A percentile compares a stretch with the other conserved stretches of the same genome.
phyloP scores from a whole-genome alignment of 306 rosid species.

The Quercus alba region DNA sequence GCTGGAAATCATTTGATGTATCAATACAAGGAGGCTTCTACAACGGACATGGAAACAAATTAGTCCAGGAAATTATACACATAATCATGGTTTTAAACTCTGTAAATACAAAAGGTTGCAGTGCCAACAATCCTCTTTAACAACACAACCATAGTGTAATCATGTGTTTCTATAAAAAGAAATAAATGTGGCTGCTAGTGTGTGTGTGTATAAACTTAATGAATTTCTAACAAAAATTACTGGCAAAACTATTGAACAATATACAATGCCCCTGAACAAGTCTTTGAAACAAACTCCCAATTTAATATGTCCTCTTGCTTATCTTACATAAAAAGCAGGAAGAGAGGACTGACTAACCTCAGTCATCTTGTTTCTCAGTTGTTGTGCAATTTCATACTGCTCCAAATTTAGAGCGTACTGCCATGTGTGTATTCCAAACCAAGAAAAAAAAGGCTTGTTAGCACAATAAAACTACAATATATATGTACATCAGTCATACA shows the following conservation, averaged over 20 bases:
- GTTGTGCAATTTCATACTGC: conserved; percentile 81
- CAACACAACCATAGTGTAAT: background rate
- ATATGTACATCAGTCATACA: background rate
- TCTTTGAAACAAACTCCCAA: background rate
- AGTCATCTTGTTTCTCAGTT: conserved; percentile 78
- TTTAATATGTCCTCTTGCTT: background rate
- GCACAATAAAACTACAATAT: conserved; percentile 10
- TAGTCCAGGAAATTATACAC: background rate
- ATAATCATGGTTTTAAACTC: background rate
- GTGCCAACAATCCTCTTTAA: background rate
- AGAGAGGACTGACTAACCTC: conserved; percentile 63
- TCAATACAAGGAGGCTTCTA: conserved; percentile 19
- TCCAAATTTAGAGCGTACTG: conserved; percentile 88
- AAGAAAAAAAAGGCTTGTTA: background rate
- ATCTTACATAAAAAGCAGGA: conserved; percentile 5
- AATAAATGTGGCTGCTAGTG: too few species aligned
- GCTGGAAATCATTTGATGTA: conserved; percentile 24
- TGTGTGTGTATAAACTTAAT: background rate
- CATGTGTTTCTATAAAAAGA: background rate
- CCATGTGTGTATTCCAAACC: conserved; percentile 25
- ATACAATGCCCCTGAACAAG: background rate
- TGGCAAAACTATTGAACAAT: background rate
- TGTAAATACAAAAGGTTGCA: background rate
- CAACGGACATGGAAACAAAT: background rate
- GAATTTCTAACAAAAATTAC: background rate